A percentile compares a stretch with the other conserved stretches of the same genome.
These are phyloP conservation scores for Mycena sanguinolenta DNA, from an alignment of 768 basidiomycete species.

Conservation along the genomic window DNA sequence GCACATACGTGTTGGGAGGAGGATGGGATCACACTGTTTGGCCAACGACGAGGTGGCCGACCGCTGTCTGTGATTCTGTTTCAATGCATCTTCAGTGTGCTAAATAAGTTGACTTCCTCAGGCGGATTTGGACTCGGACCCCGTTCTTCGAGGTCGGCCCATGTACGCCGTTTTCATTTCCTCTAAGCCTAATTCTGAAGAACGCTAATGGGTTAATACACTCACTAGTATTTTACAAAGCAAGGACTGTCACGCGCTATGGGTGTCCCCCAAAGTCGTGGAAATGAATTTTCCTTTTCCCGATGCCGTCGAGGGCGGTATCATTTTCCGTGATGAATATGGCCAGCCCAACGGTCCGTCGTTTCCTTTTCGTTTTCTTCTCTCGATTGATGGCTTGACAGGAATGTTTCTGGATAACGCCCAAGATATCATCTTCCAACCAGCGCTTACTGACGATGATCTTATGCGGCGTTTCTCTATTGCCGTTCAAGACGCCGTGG, in stretches of 20 bases:
- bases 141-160: constrained; percentile 74
- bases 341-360: constrained; percentile 78
- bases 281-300: constrained; percentile 74
- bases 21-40: constrained; percentile 95
- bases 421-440: constrained; percentile 77
- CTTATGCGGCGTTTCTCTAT: constrained; percentile 71
- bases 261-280: constrained; percentile 81
- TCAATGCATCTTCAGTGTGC: neutral
- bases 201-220: neutral
- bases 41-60: constrained; percentile 73
- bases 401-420: constrained; percentile 91
- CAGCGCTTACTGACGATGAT: constrained; percentile 73
- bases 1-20: constrained; percentile 79
- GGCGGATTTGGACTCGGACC: constrained; percentile 81
- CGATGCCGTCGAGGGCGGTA: constrained; percentile 79
- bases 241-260: constrained; percentile 91
- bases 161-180: constrained; percentile 48
- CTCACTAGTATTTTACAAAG: constrained; percentile 68
- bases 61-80: constrained; percentile 62
- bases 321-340: constrained; percentile 75
- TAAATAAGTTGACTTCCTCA: constrained; percentile 44
- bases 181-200: neutral
- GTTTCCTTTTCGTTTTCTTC: constrained; percentile 8
- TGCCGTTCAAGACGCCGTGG: constrained; percentile 76
- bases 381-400: constrained; percentile 40